Base-by-base conservation (phyloP, 345 rosid genomes). In the Eucalyptus polybractea region DNA sequence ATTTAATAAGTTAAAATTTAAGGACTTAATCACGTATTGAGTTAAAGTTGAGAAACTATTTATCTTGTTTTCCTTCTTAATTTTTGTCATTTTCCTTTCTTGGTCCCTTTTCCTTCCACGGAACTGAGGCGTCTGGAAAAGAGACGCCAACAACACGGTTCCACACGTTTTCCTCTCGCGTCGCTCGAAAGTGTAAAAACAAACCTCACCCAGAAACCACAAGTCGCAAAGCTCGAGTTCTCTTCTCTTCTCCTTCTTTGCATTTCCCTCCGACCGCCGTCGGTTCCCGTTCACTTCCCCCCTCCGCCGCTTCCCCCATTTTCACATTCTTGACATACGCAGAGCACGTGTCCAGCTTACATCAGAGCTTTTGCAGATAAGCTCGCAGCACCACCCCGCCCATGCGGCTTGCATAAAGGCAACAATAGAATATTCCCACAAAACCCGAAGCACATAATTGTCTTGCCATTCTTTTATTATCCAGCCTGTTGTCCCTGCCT, bases 11-110 rank as follows among this genome's bases (percentile, higher is more conserved):
- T 7, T 0, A 21, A 56, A 56, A 56, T 8, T 56, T 22, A 8
- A 9, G 3, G 0, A 56, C 0, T 56, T 56, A 24, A 56, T 9
- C 0, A 1, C 5, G 8, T 54, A 22, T 0, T 8, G 1, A 56
- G 27, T 17, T 4, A 7, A 54, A 54, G 4, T 56, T 56, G 0
- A 21, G 27, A 0, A 22, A 56, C 3, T 4, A 56, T 44, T 56
- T 22, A 22, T 56, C 27, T 56, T 4, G 3, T 9, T 56, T 56
- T 19, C 10, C 24, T 53, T 53, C 0, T 0, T 7, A 7, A 0
- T 53, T 53, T 53, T 53, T 53, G 58, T 53, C 58, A 53, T 62
- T 62, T 62, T 1, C 69, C 33, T 65, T 16, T n/a, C 2, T n/a
- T 7, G 17, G 19, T 65, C 37, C 3, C 1, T 65, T 62, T 15